Evolutionary conservation across 148 eudicot genomes (phyloP).

Genomic region (Dysphania ambrosioides): DNA sequence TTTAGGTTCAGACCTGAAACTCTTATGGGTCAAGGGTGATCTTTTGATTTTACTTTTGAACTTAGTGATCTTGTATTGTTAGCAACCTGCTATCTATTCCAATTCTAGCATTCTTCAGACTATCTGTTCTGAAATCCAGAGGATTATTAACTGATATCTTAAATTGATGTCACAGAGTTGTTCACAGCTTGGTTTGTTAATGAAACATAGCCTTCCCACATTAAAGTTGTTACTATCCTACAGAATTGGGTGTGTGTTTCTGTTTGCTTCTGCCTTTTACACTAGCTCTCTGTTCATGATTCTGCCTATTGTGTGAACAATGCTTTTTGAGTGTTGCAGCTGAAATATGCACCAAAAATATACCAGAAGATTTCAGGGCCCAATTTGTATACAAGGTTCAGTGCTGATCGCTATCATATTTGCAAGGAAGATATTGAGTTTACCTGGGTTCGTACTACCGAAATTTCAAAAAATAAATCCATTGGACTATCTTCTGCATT

Average conservation of each 20-base stretch:
- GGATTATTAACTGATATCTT: neutral
- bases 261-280: neutral
- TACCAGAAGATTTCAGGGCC: constrained; percentile 67
- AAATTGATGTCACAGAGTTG: neutral
- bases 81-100: neutral
- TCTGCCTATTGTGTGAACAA: neutral
- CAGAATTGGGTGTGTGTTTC: neutral
- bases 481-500: constrained; percentile 71
- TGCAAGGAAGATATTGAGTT: constrained; percentile 83
- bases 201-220: neutral
- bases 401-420: constrained; percentile 62
- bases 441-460: constrained; percentile 86
- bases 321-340: constrained; percentile 36
- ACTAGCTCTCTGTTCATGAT: neutral
- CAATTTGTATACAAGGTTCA: constrained; percentile 49
- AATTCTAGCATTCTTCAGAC: neutral
- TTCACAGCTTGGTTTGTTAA: neutral
- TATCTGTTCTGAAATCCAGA: neutral
- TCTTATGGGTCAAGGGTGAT: too few species aligned
- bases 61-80: neutral
- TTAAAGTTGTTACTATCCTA: neutral
- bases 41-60: too few species aligned
- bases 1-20: too few species aligned
- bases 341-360: constrained; percentile 80
- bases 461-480: constrained; percentile 58